Evolutionary conservation across 1,284 basidiomycete species (phyloP).

Genomic region (Ustilago sp.): DNA sequence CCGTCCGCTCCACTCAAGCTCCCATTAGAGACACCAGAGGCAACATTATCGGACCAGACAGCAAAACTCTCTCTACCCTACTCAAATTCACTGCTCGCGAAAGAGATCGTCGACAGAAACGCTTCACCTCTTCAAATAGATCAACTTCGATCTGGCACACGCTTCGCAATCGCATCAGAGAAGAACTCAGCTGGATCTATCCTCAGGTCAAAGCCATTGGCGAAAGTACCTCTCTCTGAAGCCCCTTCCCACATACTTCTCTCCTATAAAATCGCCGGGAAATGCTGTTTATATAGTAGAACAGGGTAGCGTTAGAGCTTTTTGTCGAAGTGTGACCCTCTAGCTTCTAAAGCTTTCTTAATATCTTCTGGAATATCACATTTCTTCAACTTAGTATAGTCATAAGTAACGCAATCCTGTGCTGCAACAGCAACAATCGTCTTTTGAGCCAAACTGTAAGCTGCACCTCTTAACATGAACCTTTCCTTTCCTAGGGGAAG

Average conservation of each 20-base stretch:
- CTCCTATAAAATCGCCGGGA: too few species aligned
- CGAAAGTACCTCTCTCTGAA: not conserved
- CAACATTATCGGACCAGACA: constrained; percentile 50
- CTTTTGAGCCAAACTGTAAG: constrained; percentile 51
- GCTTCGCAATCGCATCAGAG: constrained; percentile 17
- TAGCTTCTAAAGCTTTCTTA: constrained; percentile 25
- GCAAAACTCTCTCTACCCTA: constrained; percentile 68
- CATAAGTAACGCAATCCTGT: constrained; percentile 58
- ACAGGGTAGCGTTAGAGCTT: constrained; percentile 22
- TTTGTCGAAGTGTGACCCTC: constrained; percentile 29
- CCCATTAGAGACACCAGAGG: constrained; percentile 29
- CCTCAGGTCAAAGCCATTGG: constrained; percentile 26
- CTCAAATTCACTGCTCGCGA: constrained; percentile 68
- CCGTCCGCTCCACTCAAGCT: constrained; percentile 10
- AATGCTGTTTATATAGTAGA: not conserved
- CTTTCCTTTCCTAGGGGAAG: constrained; percentile 49
- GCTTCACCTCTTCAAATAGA: not conserved
- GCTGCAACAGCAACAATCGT: constrained; percentile 53
- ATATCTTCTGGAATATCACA: constrained; percentile 54
- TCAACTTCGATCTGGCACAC: constrained; percentile 38
- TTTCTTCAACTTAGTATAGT: constrained; percentile 55
- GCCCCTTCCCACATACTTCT: not conserved
- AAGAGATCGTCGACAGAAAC: constrained; percentile 27
- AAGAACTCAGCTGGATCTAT: constrained; percentile 50
- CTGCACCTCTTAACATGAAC: constrained; percentile 45